Base-by-base conservation (phyloP, 352 stramenopile species). In the Thraustochytrium striatum region DNA sequence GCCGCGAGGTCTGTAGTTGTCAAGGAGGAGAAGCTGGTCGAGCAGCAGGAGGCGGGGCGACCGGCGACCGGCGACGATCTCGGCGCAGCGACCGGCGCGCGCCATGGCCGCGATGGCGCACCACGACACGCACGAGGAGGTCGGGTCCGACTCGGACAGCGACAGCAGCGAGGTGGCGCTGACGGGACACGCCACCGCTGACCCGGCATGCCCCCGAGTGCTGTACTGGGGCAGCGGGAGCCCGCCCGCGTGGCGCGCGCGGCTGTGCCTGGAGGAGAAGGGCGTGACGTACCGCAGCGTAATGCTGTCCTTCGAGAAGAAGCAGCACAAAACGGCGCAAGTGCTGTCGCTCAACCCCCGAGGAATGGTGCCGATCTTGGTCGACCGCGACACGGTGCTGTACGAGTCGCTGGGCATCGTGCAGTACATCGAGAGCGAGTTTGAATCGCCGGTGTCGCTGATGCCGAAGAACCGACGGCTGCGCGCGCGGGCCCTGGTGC, bases 371-470 rank as follows among this genome's bases (percentile, higher is more conserved):
- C 73, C 73, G 2, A 82, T 82, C 47, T 70, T 81, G 16, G 50
- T 82, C 3, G 61, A 82, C 32, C 47, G 57, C n/a, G 73, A 80
- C 69, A 41, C 38, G 19, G 73, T 82, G 3, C 35, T 82, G 3
- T 81, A 80, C 69, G 73, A 82, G 43, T 82, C 62, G 3, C 73
- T 82, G 19, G 73, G 39, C 21, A 82, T 82, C 65, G 36, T 82
- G 13, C 44, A 78, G 19, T 82, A 69, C 50, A 52, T 82, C 43
- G 73, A 82, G 38, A 36, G 39, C 35, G 44, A 81, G 69, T 36
- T 68, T 35, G 3, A 19, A 21, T 59, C 59, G 8, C 13, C 38
- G 25, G 9, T 16, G 7, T 19, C 7, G 3, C 38, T 82, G 11
- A 68, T 82, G 47, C 73, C 73, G 19, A 57, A 65, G 65, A 62